Evolutionary conservation across 768 basidiomycete species (phyloP), one percentile per base, ranked within the genome.

Genomic region (Russula sp.): DNA sequence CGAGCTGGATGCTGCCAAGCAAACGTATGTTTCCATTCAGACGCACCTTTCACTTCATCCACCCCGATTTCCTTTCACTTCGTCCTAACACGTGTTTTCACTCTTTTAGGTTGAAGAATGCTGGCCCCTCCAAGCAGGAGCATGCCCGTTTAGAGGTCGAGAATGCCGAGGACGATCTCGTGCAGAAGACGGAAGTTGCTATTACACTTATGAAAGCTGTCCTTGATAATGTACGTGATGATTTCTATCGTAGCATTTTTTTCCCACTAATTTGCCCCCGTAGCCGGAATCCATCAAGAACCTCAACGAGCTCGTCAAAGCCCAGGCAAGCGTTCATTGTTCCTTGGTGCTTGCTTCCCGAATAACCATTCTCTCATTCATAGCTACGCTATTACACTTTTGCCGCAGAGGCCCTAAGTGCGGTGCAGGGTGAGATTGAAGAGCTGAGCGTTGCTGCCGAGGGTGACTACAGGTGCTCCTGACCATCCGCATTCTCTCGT

Each of bases 161-260:
- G 81, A 93, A 93, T 65, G 90, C 90, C 9, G 90, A 93, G 69
- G 97, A 99, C 72, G 93, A 95, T 73, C 83, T 98, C 36, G 97
- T 98, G 6, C 94, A 95, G 72, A 93, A 93, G 79, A 99, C 97
- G 25, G 97, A 99, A 73, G 89, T 95, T 35, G 96, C 95, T 1
- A 97, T 97, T 68, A 90, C 89, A 2, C 81, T 93, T 47, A 96
- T 97, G 94, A 96, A 96, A 79, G 88, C 91, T n/a, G 96, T 98
- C 16, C 81, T 99, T 42, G 96, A 98, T 69, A 98, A 98, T 75
- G 95, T 97, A 66, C 58, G 89, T 78, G 25, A 46, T 60, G 57
- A 8, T 8, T 20, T 43, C 5, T 42, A 32, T 14, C 13, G 10
- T 5, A 35, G 9, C 3, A n/a, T 41, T 16, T 20, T 38, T 53